Evolutionary conservation across 2,329 filamentous ascomycete genomes (phyloP).

Genomic region (Colletotrichum sp.): DNA sequence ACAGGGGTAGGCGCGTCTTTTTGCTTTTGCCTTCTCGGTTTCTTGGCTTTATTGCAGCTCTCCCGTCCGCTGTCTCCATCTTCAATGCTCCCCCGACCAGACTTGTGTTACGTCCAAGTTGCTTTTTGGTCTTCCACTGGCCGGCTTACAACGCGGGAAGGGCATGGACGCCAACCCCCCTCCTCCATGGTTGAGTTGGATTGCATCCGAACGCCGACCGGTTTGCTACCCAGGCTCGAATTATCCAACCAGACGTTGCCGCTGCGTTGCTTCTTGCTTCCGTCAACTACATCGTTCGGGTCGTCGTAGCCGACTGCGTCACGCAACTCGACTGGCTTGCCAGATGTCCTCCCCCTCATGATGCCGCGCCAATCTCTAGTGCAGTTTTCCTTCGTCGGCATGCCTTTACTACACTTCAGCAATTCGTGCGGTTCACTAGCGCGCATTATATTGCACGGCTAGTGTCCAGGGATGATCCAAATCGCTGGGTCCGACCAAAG

Average conservation of each 20-base stretch:
- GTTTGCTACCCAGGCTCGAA: background rate
- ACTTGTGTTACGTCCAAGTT: background rate
- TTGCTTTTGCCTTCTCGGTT: background rate
- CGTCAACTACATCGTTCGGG: background rate
- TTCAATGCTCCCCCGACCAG: background rate
- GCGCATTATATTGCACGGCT: background rate
- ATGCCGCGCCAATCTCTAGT: background rate
- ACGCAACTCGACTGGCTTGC: background rate
- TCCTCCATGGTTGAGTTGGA: background rate
- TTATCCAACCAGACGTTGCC: background rate
- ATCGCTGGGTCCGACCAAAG: background rate
- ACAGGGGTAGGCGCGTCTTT: background rate
- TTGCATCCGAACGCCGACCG: background rate
- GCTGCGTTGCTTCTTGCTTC: background rate
- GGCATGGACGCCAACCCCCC: background rate
- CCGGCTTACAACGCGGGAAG: background rate
- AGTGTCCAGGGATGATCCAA: background rate
- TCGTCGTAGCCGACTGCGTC: background rate
- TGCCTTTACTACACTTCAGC: background rate
- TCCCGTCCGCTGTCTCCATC: background rate
- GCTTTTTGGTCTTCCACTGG: background rate
- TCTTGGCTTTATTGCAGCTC: conserved; percentile 2
- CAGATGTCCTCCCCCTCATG: background rate
- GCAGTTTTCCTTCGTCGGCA: background rate
- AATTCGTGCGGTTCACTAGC: background rate